Percentiles rank a stretch among this genome's conserved stretches.
These are phyloP conservation scores for Umbelopsis sp. DNA, from an alignment of 192 early-diverging fungal species.

Conservation along the genomic window DNA sequence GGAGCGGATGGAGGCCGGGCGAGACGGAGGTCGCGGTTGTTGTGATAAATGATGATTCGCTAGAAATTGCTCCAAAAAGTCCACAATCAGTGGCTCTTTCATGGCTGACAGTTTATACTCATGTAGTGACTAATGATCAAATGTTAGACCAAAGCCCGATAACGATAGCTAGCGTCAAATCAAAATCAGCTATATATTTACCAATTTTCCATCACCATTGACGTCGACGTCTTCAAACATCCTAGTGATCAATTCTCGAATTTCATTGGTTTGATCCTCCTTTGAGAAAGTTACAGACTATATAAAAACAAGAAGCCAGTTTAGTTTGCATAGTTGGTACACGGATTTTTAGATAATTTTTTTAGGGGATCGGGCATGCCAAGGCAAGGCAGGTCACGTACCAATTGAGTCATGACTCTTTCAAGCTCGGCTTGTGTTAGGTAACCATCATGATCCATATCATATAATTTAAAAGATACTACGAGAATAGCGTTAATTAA, in stretches of 20 bases:
- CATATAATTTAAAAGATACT: conserved; percentile 83
- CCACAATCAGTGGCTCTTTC: conserved; percentile 78
- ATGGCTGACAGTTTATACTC: conserved; percentile 81
- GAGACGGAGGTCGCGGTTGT: conserved; percentile 31
- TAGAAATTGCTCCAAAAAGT: conserved; percentile 78
- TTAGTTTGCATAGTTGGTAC: too few species aligned
- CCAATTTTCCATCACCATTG: conserved; percentile 76
- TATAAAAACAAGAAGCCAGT: conserved; percentile 8
- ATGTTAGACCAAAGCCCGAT: not conserved
- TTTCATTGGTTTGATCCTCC: conserved; percentile 68
- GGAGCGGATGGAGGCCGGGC: conserved; percentile 36
- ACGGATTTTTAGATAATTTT: too few species aligned
- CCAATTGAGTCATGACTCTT: conserved; percentile 75
- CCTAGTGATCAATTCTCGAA: conserved; percentile 65
- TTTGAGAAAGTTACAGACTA: conserved; percentile 51
- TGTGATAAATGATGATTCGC: conserved; percentile 50
- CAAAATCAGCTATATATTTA: conserved; percentile 28
- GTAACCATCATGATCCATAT: conserved; percentile 76
- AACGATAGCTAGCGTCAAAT: not conserved
- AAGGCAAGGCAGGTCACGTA: conserved; percentile 30
- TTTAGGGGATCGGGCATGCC: too few species aligned
- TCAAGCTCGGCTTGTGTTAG: conserved; percentile 74
- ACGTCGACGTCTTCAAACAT: conserved; percentile 83
- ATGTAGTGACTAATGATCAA: conserved; percentile 55
- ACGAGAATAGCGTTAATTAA: not conserved